Conservation (phyloP, 2,329 filamentous ascomycete species). For the Rhynchosporium agropyri region DNA sequence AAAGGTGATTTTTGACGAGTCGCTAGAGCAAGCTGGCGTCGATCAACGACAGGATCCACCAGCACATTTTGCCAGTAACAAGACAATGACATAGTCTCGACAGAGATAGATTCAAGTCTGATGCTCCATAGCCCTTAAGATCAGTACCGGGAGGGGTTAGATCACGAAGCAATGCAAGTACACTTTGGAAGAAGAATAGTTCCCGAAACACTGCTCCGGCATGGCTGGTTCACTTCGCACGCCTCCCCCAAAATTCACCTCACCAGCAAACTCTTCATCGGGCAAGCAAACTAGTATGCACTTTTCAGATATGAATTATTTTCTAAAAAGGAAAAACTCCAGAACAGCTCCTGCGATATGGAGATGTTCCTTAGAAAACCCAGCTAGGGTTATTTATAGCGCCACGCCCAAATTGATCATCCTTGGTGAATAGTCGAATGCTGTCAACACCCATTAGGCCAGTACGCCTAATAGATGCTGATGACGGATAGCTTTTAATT, state of each 20-base stretch:
- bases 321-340: no score
- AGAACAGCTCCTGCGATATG: no score
- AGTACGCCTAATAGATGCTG: no score
- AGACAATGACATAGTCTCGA: conserved; percentile 45
- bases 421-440: no score
- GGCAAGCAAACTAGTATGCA: conserved; percentile 49
- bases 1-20: no score
- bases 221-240: conserved; percentile 55
- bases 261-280: conserved; percentile 41
- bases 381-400: no score
- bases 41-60: conserved; percentile 48
- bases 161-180: conserved; percentile 60
- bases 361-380: no score
- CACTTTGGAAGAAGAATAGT: conserved; percentile 51
- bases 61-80: conserved; percentile 52
- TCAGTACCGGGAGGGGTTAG: conserved; percentile 55
- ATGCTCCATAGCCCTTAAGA: conserved; percentile 50
- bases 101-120: conserved; percentile 55
- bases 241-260: conserved; percentile 64
- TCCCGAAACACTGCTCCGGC: conserved; percentile 49
- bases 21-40: neutral
- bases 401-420: no score
- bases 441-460: no score
- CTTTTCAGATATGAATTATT: no score
- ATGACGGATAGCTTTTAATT: no score